Conservation (phyloP, 495 filamentous ascomycete genomes). For the Tuber umbilicatum region DNA sequence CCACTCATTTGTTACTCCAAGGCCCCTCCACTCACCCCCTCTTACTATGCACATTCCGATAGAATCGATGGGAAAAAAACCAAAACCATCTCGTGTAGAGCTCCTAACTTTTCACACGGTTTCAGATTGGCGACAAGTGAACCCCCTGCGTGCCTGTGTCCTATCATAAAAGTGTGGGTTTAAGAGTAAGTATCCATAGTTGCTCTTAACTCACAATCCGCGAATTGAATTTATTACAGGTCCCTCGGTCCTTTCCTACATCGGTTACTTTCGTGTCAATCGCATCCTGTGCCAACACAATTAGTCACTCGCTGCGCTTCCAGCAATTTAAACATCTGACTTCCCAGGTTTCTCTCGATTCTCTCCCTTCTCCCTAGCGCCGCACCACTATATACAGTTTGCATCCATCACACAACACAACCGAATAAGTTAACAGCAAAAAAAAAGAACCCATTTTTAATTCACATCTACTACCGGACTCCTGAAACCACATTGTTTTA, state of each 20-base stretch:
- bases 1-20: not conserved
- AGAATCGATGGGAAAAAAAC: too few relatives aligned
- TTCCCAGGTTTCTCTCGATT: not conserved
- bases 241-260: too few relatives aligned
- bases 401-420: not conserved
- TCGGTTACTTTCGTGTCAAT: too few relatives aligned
- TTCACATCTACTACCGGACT: too few relatives aligned
- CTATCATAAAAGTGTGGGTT: not conserved
- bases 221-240: too few relatives aligned
- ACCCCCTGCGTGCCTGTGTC: constrained; percentile 11
- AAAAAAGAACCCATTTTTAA: too few relatives aligned
- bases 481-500: too few relatives aligned
- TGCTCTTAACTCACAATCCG: not conserved
- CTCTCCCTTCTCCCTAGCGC: not conserved
- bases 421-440: not conserved
- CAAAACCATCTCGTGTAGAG: too few relatives aligned
- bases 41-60: constrained; percentile 49
- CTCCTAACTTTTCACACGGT: too few relatives aligned
- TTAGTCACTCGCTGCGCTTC: not conserved
- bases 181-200: not conserved
- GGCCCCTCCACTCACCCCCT: constrained; percentile 33
- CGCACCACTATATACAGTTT: not conserved
- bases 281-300: not conserved
- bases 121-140: constrained; percentile 46
- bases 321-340: not conserved